A percentile compares a stretch with the other conserved stretches of the same genome.
Evolutionary conservation across 805 yeast species (phyloP).

Genomic region (Saccharomycopsis fibuligera): DNA sequence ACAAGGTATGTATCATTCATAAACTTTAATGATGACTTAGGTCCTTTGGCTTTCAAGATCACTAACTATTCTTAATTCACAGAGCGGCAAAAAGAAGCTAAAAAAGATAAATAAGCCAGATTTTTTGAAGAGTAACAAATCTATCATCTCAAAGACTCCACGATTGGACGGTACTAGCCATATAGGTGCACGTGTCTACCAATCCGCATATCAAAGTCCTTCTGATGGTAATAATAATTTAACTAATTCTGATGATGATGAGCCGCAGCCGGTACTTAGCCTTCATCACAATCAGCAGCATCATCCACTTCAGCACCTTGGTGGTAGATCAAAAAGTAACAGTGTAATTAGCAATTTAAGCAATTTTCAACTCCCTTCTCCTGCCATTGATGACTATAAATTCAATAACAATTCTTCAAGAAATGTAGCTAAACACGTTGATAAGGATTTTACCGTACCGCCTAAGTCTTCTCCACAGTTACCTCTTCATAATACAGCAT

Average conservation of each 20-base stretch:
- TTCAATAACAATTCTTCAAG: neutral
- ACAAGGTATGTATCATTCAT: constrained; percentile 25
- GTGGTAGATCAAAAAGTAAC: constrained; percentile 7
- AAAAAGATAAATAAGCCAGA: constrained; percentile 30
- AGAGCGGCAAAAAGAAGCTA: constrained; percentile 47
- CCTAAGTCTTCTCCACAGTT: too few relatives aligned
- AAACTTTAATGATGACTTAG: neutral
- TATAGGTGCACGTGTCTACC: neutral
- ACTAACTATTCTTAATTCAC: neutral
- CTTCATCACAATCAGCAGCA: neutral
- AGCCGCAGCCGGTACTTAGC: neutral
- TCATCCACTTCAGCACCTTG: neutral
- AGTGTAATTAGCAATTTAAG: constrained; percentile 8
- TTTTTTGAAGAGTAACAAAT: neutral
- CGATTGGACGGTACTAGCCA: neutral
- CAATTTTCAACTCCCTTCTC: constrained; percentile 27
- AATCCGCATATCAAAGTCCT: neutral
- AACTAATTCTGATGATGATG: neutral
- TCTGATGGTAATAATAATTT: neutral
- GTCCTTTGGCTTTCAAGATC: neutral
- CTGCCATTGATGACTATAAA: constrained; percentile 21
- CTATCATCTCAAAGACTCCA: neutral
- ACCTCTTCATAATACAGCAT: too few relatives aligned
- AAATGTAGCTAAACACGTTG: too few relatives aligned
- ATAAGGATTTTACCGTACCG: too few relatives aligned